Percentiles rank a stretch among this genome's conserved stretches.
Conservation (phyloP, 2,329 filamentous ascomycete species). For the Dactylellina drechsleri region DNA sequence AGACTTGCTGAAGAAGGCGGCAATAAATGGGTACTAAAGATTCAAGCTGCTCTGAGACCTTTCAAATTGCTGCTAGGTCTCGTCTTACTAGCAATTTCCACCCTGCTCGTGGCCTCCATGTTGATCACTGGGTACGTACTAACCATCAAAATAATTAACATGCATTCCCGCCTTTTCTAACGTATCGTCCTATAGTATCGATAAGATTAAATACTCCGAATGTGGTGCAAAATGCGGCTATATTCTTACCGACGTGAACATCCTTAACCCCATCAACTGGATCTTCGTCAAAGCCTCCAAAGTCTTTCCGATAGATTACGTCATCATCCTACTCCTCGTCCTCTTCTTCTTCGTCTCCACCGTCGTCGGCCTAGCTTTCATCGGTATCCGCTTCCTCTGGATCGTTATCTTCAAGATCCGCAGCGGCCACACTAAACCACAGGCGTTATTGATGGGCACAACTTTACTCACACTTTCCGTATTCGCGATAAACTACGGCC, state of each 20-base stretch:
- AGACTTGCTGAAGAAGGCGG: constrained; percentile 83
- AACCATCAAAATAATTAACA: not conserved
- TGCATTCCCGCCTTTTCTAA: not conserved
- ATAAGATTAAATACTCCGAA: constrained; percentile 94
- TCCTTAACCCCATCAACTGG: constrained; percentile 96
- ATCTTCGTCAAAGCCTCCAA: constrained; percentile 81
- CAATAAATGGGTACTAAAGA: constrained; percentile 80
- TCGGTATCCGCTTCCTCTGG: constrained; percentile 97
- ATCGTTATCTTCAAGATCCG: constrained; percentile 90
- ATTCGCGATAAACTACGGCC: constrained; percentile 88
- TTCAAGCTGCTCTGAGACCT: constrained; percentile 83
- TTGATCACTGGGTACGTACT: constrained; percentile 74
- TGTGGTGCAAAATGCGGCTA: constrained; percentile 93
- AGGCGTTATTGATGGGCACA: constrained; percentile 89
- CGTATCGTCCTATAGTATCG: constrained; percentile 68
- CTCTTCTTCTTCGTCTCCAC: constrained; percentile 89
- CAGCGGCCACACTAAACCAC: constrained; percentile 86
- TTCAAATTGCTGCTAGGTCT: constrained; percentile 88
- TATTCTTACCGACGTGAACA: constrained; percentile 84
- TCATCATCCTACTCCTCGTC: constrained; percentile 84
- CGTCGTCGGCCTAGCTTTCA: constrained; percentile 82
- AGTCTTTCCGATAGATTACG: constrained; percentile 90
- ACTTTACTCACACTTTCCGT: constrained; percentile 90
- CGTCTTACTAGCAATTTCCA: constrained; percentile 75
- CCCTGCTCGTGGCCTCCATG: constrained; percentile 89